Base-by-base conservation (phyloP, 345 rosid genomes). In the Salix caprea region DNA sequence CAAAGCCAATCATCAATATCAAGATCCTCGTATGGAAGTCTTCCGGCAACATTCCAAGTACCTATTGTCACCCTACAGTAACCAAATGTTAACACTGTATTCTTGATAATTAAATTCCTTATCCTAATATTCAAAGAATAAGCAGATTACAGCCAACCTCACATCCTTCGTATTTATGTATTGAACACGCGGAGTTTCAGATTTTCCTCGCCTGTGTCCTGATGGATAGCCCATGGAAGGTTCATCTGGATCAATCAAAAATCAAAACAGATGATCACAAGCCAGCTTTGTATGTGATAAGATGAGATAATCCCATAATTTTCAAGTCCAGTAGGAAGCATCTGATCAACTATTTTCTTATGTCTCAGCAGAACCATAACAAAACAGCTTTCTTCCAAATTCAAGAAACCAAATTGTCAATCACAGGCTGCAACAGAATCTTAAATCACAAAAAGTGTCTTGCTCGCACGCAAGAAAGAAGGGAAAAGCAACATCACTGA, bases 41-140 rank as follows among this genome's bases (percentile, higher is more conserved):
- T 91, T 19, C 99, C 99, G 77, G 97, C 98, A 81, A 96, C 99
- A 78, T 96, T 96, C 99, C 99, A 96, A 62, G 98, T 90, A 69
- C 94, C 92, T 71, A 96, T 77, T 48, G 88, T 87, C 56, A 96
- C 91, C 90, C 99, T 96, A 71, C 70, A 71, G 56, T 34, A 74
- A 42, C 75, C 71, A 56, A 76, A 30, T 36, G 26, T 73, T 64
- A 54, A 54, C 50, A 32, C 34, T 34, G 52, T 60, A 34, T 61
- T 66, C 65, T 32, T 6, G 2, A 54, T 19, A 73, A 62, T 23
- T 39, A 75, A 65, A 65, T 15, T 16, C 16, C 39, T 50, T 18
- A 62, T 24, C 60, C 74, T 52, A 69, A 21, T 61, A 32, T 39
- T 71, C 62, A 40, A 56, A 42, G 65, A 65, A 50, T 16, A 61